Conservation (phyloP, 805 yeast genomes). For the Saccharomycopsis lassenensis region DNA sequence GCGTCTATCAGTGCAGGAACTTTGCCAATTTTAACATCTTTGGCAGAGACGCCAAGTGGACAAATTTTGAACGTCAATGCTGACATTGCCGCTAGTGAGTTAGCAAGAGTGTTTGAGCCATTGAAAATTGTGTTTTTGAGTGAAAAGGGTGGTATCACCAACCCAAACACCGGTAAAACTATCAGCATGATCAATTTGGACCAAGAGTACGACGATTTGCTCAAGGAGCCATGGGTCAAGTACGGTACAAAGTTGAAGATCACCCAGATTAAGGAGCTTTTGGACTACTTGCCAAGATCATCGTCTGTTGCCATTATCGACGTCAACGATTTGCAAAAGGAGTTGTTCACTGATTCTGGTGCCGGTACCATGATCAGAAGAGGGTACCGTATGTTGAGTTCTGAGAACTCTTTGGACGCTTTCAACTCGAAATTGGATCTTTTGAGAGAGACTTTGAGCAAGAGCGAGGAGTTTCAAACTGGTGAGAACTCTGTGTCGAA, state of each 20-base stretch:
- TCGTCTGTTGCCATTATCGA: constrained; percentile 96
- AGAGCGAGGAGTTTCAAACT: constrained; percentile 64
- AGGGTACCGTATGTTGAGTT: constrained; percentile 75
- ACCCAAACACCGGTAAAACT: constrained; percentile 86
- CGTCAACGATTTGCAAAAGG: constrained; percentile 91
- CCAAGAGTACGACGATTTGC: constrained; percentile 84
- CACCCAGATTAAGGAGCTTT: constrained; percentile 88
- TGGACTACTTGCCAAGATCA: constrained; percentile 90
- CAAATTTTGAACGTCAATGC: constrained; percentile 97
- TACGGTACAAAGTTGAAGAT: constrained; percentile 97
- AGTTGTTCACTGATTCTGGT: constrained; percentile 95
- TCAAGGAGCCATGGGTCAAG: constrained; percentile 96
- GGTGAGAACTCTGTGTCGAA: constrained; percentile 71
- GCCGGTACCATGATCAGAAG: constrained; percentile 98
- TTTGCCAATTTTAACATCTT: constrained; percentile 87
- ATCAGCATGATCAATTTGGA: constrained; percentile 85
- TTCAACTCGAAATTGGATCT: constrained; percentile 51
- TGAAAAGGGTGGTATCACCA: constrained; percentile 95
- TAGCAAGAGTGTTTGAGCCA: constrained; percentile 95
- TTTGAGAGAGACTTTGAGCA: constrained; percentile 62
- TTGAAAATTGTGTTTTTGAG: constrained; percentile 90
- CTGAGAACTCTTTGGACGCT: constrained; percentile 54
- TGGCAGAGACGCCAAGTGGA: constrained; percentile 95
- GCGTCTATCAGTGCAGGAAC: constrained; percentile 95
- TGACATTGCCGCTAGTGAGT: constrained; percentile 97